Evolutionary conservation across 768 basidiomycete species (phyloP).

Genomic region (Kwoniella dendrophila): DNA sequence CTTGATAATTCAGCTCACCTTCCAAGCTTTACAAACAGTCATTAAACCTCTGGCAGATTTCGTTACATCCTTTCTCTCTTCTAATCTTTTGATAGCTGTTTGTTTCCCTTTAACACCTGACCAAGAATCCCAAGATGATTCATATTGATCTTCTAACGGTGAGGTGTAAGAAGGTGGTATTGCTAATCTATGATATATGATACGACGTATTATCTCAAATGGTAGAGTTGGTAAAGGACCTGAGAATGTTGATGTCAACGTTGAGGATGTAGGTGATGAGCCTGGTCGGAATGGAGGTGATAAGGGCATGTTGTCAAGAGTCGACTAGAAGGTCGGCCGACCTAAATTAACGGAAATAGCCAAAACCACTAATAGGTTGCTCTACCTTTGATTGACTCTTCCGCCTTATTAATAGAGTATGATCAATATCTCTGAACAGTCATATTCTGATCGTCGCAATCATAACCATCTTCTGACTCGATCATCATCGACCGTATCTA

Average conservation of each 20-base stretch:
- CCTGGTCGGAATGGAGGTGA: conserved; percentile 10
- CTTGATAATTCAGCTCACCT: conserved; percentile 45
- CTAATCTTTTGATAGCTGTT: conserved; percentile 6
- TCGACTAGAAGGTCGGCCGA: no score
- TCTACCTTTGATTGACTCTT: no score
- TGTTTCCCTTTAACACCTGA: conserved; percentile 28
- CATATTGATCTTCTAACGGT: not conserved
- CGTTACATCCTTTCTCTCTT: conserved; percentile 30
- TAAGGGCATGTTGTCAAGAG: conserved; percentile 6
- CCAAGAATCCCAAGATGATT: conserved; percentile 26
- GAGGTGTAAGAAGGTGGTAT: conserved; percentile 16
- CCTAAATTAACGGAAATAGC: no score
- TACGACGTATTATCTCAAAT: conserved; percentile 41
- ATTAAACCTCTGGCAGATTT: conserved; percentile 32
- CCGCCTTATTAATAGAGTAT: no score
- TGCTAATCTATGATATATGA: conserved; percentile 35
- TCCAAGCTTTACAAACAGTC: conserved; percentile 49
- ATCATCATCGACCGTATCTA: no score
- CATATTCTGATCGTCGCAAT: no score
- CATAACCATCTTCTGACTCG: no score
- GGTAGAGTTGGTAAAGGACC: conserved; percentile 28
- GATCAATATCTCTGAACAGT: no score
- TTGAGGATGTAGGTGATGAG: not conserved
- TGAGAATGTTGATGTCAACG: conserved; percentile 8
- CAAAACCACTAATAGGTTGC: no score